Evolutionary conservation across 768 basidiomycete genomes (phyloP).

Genomic region (Leucogyrophana mollusca): DNA sequence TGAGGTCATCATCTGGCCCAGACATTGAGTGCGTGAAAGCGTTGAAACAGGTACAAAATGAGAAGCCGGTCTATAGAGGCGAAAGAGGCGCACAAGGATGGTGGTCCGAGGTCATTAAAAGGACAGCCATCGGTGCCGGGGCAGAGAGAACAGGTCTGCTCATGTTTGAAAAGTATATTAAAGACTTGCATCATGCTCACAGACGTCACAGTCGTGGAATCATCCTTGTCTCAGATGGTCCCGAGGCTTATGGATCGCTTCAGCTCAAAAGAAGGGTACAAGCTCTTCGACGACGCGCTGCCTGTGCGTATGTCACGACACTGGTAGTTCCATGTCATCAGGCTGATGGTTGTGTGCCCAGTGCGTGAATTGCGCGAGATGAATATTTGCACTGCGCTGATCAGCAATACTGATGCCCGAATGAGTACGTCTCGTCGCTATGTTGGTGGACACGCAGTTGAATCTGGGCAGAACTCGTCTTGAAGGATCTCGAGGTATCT

Average conservation of each 20-base stretch:
- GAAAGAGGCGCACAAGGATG: conserved; percentile 51
- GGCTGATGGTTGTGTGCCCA: conserved; percentile 20
- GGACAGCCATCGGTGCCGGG: conserved; percentile 75
- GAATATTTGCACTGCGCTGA: conserved; percentile 51
- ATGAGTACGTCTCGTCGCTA: conserved; percentile 50
- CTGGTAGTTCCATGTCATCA: background rate
- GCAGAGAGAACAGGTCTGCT: conserved; percentile 54
- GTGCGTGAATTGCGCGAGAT: conserved; percentile 46
- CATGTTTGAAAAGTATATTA: conserved; percentile 10
- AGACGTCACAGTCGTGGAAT: conserved; percentile 47
- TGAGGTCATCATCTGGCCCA: no score
- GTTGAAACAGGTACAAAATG: conserved; percentile 50
- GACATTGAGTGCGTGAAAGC: conserved; percentile 33
- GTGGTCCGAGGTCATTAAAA: conserved; percentile 78
- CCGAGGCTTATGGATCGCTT: conserved; percentile 63
- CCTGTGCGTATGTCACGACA: conserved; percentile 39
- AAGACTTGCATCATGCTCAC: conserved; percentile 16
- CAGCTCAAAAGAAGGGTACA: conserved; percentile 70
- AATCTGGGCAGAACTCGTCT: conserved; percentile 37
- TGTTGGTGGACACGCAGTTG: background rate
- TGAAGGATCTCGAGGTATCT: conserved; percentile 61
- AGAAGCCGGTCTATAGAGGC: conserved; percentile 54
- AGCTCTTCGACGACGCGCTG: conserved; percentile 51
- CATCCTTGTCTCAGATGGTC: conserved; percentile 55
- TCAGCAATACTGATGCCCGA: conserved; percentile 74